Conservation (phyloP, 75 land plant genomes). For the Isoetes taiwanensis region DNA sequence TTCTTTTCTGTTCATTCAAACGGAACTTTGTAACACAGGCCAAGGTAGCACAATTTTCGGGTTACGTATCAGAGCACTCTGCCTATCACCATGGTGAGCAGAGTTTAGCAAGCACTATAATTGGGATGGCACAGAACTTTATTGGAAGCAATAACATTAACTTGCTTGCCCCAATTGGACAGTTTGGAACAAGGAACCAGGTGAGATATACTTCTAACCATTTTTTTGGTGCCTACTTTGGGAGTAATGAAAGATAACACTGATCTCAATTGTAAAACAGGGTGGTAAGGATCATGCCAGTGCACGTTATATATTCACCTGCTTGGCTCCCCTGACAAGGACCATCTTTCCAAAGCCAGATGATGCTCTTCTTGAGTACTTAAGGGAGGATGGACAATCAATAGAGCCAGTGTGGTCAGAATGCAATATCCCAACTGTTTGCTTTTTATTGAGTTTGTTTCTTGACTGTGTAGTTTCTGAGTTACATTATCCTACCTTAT, state of each 20-base stretch:
- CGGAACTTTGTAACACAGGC: constrained; percentile 79
- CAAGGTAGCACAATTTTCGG: constrained; percentile 92
- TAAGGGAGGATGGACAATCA: constrained; percentile 83
- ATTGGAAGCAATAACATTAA: constrained; percentile 99
- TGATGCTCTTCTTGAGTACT: constrained; percentile 70
- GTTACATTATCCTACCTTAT: too few relatives aligned
- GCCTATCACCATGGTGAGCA: constrained; percentile 99
- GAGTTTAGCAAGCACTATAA: constrained; percentile 84
- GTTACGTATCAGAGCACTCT: constrained; percentile 97
- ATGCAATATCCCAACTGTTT: not conserved
- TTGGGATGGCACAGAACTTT: constrained; percentile 96
- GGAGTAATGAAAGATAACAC: not conserved
- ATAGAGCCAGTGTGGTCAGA: constrained; percentile 85
- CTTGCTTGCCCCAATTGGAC: constrained; percentile 71
- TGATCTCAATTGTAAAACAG: constrained; percentile 18
- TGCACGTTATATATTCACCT: constrained; percentile 74
- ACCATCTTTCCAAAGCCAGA: constrained; percentile 77
- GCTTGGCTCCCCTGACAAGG: constrained; percentile 61
- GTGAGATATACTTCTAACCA: constrained; percentile 20
- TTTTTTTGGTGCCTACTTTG: not conserved
- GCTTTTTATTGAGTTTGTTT: not conserved
- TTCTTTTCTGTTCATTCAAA: constrained; percentile 86
- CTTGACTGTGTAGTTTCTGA: not conserved
- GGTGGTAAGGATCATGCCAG: constrained; percentile 99
- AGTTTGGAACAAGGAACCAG: constrained; percentile 77